A percentile compares a stretch with the other conserved stretches of the same genome.
phyloP scores from a whole-genome alignment of 805 yeast species.

The Brettanomyces custersianus region DNA sequence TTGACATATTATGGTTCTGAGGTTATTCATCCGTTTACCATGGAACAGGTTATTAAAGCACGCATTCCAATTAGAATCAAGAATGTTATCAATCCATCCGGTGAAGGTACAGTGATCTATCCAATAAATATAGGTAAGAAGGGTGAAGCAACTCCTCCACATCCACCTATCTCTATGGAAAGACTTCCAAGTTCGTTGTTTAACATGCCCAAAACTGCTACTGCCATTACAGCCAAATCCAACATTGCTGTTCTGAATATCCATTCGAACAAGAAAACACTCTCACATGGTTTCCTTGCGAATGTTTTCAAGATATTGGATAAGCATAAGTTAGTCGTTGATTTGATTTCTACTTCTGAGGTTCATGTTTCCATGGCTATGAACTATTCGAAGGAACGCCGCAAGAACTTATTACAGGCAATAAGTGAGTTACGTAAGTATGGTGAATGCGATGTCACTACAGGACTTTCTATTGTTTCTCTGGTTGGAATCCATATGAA shows the following conservation, averaged over 20 bases:
- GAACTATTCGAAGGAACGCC: constrained; percentile 59
- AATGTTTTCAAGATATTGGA: constrained; percentile 82
- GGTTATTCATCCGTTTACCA: constrained; percentile 97
- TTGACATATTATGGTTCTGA: constrained; percentile 96
- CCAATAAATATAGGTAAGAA: constrained; percentile 82
- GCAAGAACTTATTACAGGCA: constrained; percentile 55
- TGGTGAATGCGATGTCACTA: constrained; percentile 85
- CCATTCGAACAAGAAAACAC: constrained; percentile 86
- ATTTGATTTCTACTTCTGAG: constrained; percentile 92
- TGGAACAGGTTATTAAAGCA: constrained; percentile 97
- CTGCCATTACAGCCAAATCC: constrained; percentile 93
- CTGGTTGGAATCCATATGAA: constrained; percentile 97
- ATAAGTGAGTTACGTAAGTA: constrained; percentile 67
- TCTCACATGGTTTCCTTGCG: constrained; percentile 93
- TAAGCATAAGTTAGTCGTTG: constrained; percentile 79
- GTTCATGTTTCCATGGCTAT: constrained; percentile 98
- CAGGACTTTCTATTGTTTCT: constrained; percentile 84
- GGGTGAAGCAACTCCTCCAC: constrained; percentile 90
- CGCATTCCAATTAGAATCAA: constrained; percentile 94
- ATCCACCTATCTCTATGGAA: constrained; percentile 77
- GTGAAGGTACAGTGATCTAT: constrained; percentile 87
- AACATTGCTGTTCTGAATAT: constrained; percentile 87
- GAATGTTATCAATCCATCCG: constrained; percentile 90
- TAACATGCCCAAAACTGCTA: constrained; percentile 59
- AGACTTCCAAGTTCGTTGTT: constrained; percentile 31